Percentiles rank a stretch among this genome's conserved stretches.
These are phyloP conservation scores for Apiotrichum porosum DNA, from an alignment of 1,284 basidiomycete genomes.

Conservation along the genomic window DNA sequence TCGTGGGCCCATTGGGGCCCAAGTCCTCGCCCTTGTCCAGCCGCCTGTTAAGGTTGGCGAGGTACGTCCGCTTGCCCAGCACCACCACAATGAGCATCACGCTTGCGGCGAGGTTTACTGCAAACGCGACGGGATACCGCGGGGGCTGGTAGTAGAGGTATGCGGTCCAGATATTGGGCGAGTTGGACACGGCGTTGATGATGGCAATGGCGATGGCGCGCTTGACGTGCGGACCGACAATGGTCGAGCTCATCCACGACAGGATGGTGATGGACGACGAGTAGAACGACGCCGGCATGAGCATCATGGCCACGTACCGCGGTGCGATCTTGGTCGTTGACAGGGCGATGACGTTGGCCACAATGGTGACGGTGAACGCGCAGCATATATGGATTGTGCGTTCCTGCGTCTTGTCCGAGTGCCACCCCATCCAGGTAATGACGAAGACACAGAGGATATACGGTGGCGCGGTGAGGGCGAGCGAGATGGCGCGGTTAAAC, in stretches of 20 bases:
- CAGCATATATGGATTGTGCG: conserved; percentile 6
- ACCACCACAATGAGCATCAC: conserved; percentile 24
- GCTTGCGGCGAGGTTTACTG: conserved; percentile 21
- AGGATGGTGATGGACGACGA: conserved; percentile 27
- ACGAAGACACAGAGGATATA: conserved; percentile 32
- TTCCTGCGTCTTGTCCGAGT: conserved; percentile 12
- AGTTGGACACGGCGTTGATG: conserved; percentile 29
- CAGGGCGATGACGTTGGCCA: conserved; percentile 50
- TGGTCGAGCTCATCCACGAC: conserved; percentile 26
- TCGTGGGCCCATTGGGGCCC: conserved; percentile 33
- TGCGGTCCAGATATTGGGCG: conserved; percentile 26
- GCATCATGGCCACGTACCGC: conserved; percentile 23
- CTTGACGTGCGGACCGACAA: conserved; percentile 32
- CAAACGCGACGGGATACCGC: conserved; percentile 23
- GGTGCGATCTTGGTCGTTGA: conserved; percentile 20
- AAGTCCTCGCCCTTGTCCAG: conserved; percentile 40
- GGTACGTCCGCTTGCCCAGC: conserved; percentile 28
- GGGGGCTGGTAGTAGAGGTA: conserved; percentile 24
- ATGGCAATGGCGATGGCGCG: conserved; percentile 28
- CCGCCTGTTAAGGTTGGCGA: conserved; percentile 36
- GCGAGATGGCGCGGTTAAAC: conserved; percentile 41
- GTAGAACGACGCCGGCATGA: conserved; percentile 28
- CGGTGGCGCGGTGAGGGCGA: conserved; percentile 42
- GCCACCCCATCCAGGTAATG: conserved; percentile 18
- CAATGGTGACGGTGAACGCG: conserved; percentile 48